Evolutionary conservation across 2,329 filamentous ascomycete genomes (phyloP), one percentile per base, ranked within the genome.

Genomic region (Hyphodiscus sp.): DNA sequence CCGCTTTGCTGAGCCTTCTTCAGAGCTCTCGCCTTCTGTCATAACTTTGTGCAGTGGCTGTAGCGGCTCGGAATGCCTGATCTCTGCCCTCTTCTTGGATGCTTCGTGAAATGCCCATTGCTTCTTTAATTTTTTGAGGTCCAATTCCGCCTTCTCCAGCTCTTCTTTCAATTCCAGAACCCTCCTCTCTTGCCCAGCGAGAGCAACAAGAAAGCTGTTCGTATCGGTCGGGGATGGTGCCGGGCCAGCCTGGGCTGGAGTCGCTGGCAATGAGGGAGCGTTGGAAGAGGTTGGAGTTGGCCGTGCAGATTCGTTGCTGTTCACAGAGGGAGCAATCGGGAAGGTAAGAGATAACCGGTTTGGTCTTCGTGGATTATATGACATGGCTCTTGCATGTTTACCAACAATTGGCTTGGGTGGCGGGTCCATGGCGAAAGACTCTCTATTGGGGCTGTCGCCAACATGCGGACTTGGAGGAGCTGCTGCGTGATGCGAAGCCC

Each of bases 101-200:
- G 82, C 83, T 67, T 96, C 91, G 56, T 91, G 83, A 15, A 76
- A 73, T 1, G 88, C 81, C 86, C 89, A 97, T 69, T 91, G 86
- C 64, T 81, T 86, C 75, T 96, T 97, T 57, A 99, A 75, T 43
- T 75, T 80, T 46, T 76, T 75, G 42, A 99, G 75, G 46, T 95
- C 87, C 13, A 75, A 73, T 68, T 99, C 92, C 6, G 94, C 92
- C 55, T 85, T 85, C 20, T 76, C 74, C n/a, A 99, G 76, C 70
- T 97, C 92, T 69, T 99, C 94, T 55, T 85, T 87, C 50, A 99
- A 75, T 71, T 97, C 94, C 53, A 99, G 74, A 1, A 99, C 92
- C 61, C 83, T 85, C 53, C 94, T 81, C 73, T 99, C 94, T 72
- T 97, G 91, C 15, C 89, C 85, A 45, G 94, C 94, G 64, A 99